Evolutionary conservation across 768 basidiomycete species (phyloP).

Genomic region (Gymnopilus junonius): DNA sequence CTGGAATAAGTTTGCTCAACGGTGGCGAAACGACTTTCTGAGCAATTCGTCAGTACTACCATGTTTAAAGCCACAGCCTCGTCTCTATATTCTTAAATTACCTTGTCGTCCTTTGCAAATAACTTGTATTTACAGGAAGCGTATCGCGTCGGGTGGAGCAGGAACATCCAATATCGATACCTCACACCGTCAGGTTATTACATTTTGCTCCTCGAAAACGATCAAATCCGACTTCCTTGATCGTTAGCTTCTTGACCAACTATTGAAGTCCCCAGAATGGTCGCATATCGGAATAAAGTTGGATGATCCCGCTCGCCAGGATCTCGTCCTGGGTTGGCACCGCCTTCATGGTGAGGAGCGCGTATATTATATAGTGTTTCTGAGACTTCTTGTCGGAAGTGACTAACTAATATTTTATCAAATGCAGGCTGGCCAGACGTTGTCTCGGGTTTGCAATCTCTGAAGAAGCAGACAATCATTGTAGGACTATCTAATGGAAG

Average conservation of each 20-base stretch:
- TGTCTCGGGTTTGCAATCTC: conserved; percentile 44
- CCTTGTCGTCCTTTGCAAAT: neutral
- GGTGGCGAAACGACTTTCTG: conserved; percentile 60
- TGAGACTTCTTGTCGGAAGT: neutral
- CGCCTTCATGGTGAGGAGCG: conserved; percentile 43
- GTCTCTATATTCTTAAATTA: neutral
- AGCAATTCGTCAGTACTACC: conserved; percentile 42
- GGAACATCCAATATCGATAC: conserved; percentile 56
- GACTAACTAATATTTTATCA: neutral
- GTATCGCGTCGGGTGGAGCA: conserved; percentile 45
- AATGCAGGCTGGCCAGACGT: conserved; percentile 60
- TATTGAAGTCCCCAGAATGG: conserved; percentile 59
- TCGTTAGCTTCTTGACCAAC: conserved; percentile 54
- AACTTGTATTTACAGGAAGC: conserved; percentile 35
- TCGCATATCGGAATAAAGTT: conserved; percentile 44
- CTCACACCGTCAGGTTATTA: conserved; percentile 53
- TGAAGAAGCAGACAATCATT: conserved; percentile 56
- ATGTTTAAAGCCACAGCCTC: neutral
- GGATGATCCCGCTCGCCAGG: conserved; percentile 42
- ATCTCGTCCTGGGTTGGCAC: conserved; percentile 61
- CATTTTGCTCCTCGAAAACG: neutral
- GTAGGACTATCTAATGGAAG: conserved; percentile 67
- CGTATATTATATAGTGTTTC: neutral
- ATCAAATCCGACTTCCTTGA: neutral
- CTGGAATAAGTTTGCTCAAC: conserved; percentile 52